phyloP scores from a whole-genome alignment of 345 rosid genomes.

The Citropsis articulata region DNA sequence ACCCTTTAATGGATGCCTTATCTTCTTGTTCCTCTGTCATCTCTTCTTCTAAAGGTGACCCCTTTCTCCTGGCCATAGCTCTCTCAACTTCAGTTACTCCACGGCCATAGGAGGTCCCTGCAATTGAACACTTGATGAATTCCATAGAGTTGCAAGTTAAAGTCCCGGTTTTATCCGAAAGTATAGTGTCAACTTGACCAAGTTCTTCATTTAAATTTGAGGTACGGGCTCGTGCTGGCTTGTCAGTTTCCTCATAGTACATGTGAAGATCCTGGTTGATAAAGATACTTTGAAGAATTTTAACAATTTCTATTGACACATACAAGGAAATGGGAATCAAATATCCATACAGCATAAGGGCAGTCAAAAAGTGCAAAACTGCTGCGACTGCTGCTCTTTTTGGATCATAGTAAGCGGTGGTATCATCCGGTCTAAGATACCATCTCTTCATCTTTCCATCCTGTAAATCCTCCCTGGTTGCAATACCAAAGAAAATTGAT shows the following conservation, averaged over 20 bases:
- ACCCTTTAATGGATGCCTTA: slow-evolving; percentile 62
- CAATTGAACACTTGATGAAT: slow-evolving; percentile 83
- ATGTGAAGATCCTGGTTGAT: slow-evolving; percentile 77
- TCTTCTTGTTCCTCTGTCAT: slow-evolving; percentile 36
- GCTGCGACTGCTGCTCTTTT: slow-evolving; percentile 62
- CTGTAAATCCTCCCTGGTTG: slow-evolving; percentile 58
- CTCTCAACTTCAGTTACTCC: slow-evolving; percentile 91
- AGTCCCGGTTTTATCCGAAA: slow-evolving; percentile 94
- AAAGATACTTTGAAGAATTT: slow-evolving; percentile 86
- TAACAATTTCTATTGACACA: slow-evolving; percentile 90
- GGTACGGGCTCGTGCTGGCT: slow-evolving; percentile 89
- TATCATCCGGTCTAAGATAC: slow-evolving; percentile 87
- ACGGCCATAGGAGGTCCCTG: slow-evolving; percentile 79
- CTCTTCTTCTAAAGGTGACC: slow-evolving; percentile 45
- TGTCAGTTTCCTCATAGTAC: slow-evolving; percentile 86
- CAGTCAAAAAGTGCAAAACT: slow-evolving; percentile 65
- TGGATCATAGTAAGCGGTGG: slow-evolving; percentile 68
- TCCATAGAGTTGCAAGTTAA: slow-evolving; percentile 98
- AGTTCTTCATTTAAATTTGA: slow-evolving; percentile 99
- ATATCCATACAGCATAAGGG: slow-evolving; percentile 83
- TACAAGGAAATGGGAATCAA: slow-evolving; percentile 93
- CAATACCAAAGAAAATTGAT: slow-evolving; percentile 70
- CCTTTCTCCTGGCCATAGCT: slow-evolving; percentile 68
- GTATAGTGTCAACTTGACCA: slow-evolving; percentile 88
- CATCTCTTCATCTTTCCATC: slow-evolving; percentile 82